Evolutionary conservation across 1,139 yeast species (phyloP), one percentile per base, ranked within the genome.

Genomic region (Diutina pseudorugosa): DNA sequence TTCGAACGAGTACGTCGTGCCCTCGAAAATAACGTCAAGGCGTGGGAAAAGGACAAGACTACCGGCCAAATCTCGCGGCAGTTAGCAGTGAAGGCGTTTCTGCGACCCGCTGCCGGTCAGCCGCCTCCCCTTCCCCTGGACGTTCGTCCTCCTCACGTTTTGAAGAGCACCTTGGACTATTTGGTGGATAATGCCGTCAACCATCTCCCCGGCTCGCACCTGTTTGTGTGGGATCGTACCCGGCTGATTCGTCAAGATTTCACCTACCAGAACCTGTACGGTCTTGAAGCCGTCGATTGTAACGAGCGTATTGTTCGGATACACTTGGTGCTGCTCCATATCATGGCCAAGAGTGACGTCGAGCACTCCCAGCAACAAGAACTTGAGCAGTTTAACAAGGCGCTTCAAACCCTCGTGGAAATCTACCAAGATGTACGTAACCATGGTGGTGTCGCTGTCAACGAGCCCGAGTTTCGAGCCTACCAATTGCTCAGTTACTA

Each of bases 211-310:
- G 88, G 83, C 12, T 77, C 93, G 1, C 98, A 94, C 61, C 80
- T 96, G 0, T 93, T 94, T 61, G 68, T 94, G n/a, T 93, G 99
- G 98, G 98, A 94, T 65, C 78, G 99, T 66, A 94, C 98, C n/a
- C 78, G 99, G 59, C 89, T 98, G 0, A 91, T 94, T 45, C 77
- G 99, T 61, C 98, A 94, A 65, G 99, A 94, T 65, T 94, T 94
- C 65, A 91, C 98, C 0, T 90, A 89, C 62, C 99, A 94, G 63
- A 93, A 93, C 62, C 91, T 84, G 60, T 84, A 83, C 51, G 98
- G 98, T 0, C 88, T 93, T 0, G 98, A 93, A 64, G 95, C 98
- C 0, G 79, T 93, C 12, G 94, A 85, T 57, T 93, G 98, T 67
- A 88, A 89, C 61, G 98, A 94, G 65, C 73, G 85, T 52, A 94